Evolutionary conservation across 768 basidiomycete genomes (phyloP).

Genomic region (Hypsizygus marmoreus): DNA sequence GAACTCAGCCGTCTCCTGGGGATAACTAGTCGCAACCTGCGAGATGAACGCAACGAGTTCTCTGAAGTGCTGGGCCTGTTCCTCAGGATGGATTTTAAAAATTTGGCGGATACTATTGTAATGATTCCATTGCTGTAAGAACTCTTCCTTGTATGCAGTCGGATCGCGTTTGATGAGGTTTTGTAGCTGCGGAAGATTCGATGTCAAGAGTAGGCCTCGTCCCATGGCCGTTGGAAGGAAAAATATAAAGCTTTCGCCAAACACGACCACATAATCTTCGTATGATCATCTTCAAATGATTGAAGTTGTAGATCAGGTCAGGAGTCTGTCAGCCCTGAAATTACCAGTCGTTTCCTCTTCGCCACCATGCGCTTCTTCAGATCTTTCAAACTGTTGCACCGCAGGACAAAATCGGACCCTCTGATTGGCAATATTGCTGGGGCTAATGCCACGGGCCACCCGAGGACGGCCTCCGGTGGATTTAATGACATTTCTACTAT

Average conservation of each 20-base stretch:
- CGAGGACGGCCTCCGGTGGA: neutral
- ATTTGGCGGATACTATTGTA: conserved; percentile 88
- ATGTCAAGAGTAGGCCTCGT: conserved; percentile 77
- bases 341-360: conserved; percentile 3
- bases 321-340: too few relatives aligned
- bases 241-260: conserved; percentile 18
- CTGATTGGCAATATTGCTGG: conserved; percentile 33
- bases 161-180: conserved; percentile 97
- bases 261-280: conserved; percentile 9
- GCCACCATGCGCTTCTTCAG: conserved; percentile 48
- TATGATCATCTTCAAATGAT: neutral
- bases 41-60: conserved; percentile 87
- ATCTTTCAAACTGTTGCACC: conserved; percentile 44
- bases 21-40: conserved; percentile 92
- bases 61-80: conserved; percentile 81
- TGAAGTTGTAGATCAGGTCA: too few relatives aligned
- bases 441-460: conserved; percentile 15
- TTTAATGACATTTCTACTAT: conserved; percentile 20
- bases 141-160: conserved; percentile 88
- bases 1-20: conserved; percentile 84
- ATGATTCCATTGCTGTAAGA: conserved; percentile 95
- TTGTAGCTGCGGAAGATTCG: conserved; percentile 93
- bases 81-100: conserved; percentile 78
- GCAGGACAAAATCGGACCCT: conserved; percentile 48
- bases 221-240: conserved; percentile 37